These are phyloP conservation scores for Annulohypoxylon moriforme DNA, from an alignment of 495 filamentous ascomycete genomes.

Conservation along the genomic window DNA sequence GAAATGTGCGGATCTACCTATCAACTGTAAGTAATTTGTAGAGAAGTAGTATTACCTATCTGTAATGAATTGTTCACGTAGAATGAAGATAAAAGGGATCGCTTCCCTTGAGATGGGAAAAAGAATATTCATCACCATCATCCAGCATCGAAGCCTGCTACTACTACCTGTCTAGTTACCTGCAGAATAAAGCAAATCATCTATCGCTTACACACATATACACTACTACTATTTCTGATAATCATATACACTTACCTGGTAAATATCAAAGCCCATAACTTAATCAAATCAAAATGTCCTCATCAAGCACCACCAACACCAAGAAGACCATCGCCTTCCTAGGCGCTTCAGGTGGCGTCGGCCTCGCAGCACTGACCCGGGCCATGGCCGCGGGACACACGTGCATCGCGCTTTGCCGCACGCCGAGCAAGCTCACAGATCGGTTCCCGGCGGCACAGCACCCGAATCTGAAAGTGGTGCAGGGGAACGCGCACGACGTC, in stretches of 20 bases:
- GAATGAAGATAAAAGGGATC: neutral
- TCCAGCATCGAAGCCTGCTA: neutral
- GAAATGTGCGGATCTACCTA: neutral
- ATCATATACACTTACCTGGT: neutral
- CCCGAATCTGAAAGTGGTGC: constrained; percentile 59
- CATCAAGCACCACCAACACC: constrained; percentile 1
- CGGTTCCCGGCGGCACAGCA: constrained; percentile 51
- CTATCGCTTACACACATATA: neutral
- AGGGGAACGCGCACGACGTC: constrained; percentile 64
- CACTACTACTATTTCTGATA: neutral
- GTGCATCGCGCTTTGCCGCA: constrained; percentile 68
- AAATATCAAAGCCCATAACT: neutral
- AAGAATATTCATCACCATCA: neutral
- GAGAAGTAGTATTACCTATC: neutral
- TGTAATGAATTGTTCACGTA: neutral
- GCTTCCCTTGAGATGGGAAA: neutral
- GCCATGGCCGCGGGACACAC: constrained; percentile 64
- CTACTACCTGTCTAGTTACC: neutral
- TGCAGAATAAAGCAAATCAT: neutral
- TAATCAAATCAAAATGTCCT: constrained; percentile 11
- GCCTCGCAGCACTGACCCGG: constrained; percentile 58
- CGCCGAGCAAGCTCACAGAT: constrained; percentile 68
- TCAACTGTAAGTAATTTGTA: neutral
- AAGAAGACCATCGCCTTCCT: constrained; percentile 64
- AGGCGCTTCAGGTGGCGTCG: constrained; percentile 66